A percentile compares a stretch with the other conserved stretches of the same genome.
Conservation (phyloP, 345 rosid species). For the Hevea brasiliensis region DNA sequence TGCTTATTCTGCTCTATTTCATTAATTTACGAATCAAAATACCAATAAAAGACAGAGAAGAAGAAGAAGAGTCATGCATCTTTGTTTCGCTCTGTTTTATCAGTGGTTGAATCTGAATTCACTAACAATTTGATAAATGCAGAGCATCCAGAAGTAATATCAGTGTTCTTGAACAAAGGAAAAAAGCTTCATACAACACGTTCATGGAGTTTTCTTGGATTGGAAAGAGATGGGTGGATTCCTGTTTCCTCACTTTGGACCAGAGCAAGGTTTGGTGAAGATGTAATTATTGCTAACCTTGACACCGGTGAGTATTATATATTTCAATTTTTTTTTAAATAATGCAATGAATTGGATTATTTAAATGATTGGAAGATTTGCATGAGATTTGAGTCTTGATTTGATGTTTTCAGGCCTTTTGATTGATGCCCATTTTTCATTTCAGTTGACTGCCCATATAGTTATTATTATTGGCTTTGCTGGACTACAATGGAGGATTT, state of each 20-base stretch:
- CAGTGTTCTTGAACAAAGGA: conserved; percentile 52
- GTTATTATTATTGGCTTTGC: background rate
- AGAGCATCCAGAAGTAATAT: conserved; percentile 58
- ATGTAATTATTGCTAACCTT: conserved; percentile 56
- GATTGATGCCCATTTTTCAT: background rate
- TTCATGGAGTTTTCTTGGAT: conserved; percentile 62
- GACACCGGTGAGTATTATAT: conserved; percentile 45
- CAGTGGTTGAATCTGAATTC: background rate
- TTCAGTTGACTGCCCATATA: background rate
- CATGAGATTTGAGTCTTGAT: background rate
- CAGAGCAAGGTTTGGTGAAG: conserved; percentile 48
- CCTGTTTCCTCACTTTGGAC: conserved; percentile 46
- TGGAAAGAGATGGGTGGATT: conserved; percentile 40
- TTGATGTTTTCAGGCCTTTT: conserved; percentile 11
- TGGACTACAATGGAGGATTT: background rate
- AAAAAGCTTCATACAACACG: conserved; percentile 53
- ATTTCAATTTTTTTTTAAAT: background rate
- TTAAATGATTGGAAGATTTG: background rate
- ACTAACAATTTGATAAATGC: conserved; percentile 3
- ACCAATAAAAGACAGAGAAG: background rate
- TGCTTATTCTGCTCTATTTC: background rate
- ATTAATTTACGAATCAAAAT: background rate
- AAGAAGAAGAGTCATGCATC: background rate
- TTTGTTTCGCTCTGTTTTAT: background rate
- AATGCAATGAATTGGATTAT: background rate